Conservation (phyloP, 148 eudicot species). For the Rhododendron ovatum region DNA sequence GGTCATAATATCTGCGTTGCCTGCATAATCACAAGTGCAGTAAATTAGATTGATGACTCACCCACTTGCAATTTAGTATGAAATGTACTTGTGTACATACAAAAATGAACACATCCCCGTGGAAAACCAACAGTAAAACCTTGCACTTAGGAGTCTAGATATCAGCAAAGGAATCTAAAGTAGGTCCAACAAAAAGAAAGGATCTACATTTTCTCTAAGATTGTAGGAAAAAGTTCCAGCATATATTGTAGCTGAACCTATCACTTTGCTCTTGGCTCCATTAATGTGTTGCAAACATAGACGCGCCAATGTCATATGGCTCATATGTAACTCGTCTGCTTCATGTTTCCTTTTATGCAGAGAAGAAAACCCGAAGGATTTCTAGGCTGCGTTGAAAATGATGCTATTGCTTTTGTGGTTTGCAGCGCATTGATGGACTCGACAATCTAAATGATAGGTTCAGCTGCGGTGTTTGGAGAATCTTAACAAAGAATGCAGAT, state of each 20-base stretch:
- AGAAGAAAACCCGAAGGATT: not conserved
- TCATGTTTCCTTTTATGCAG: not conserved
- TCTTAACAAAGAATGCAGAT: not conserved
- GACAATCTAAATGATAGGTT: not conserved
- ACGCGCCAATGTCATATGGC: not conserved
- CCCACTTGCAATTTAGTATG: not conserved
- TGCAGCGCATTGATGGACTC: not conserved
- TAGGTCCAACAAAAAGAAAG: not conserved
- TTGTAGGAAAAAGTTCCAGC: not conserved
- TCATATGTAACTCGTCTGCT: not conserved
- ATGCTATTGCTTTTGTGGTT: not conserved
- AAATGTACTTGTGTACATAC: not conserved
- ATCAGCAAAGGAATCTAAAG: not conserved
- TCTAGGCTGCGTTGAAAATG: not conserved
- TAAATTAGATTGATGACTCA: not conserved
- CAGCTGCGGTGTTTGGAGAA: not conserved
- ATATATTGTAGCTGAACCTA: not conserved
- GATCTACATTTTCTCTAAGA: not conserved
- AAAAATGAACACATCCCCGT: not conserved
- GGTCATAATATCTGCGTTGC: slow-evolving; percentile 2
- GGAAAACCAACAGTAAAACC: not conserved
- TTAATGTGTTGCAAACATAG: not conserved
- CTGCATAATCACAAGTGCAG: not conserved
- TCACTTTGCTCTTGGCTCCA: not conserved
- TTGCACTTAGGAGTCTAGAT: not conserved